Percentiles rank a stretch among this genome's conserved stretches.
These are phyloP conservation scores for Fusarium concolor DNA, from an alignment of 2,329 filamentous ascomycete genomes.

Conservation along the genomic window DNA sequence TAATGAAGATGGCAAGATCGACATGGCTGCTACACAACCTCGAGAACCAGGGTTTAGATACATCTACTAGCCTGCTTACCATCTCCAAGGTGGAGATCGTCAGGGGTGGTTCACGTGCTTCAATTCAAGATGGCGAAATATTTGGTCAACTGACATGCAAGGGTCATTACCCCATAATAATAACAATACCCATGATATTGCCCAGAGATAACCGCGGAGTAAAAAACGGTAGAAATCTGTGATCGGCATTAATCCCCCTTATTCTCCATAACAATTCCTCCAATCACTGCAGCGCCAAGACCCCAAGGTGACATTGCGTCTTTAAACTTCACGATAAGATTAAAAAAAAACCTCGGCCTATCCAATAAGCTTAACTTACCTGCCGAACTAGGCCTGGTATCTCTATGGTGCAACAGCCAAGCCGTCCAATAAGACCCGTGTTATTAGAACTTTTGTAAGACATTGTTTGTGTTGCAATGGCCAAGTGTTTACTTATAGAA, in stretches of 20 bases:
- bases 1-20: conserved; percentile 1
- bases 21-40: not conserved
- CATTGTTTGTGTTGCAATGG: not conserved
- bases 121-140: not conserved
- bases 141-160: not conserved
- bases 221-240: not conserved
- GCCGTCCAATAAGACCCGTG: not conserved
- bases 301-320: conserved; percentile 3
- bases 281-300: conserved; percentile 7
- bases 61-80: conserved; percentile 18
- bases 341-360: conserved; percentile 12
- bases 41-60: conserved; percentile 27
- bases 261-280: not conserved
- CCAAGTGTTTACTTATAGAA: not conserved
- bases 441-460: conserved; percentile 23
- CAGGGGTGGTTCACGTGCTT: not conserved
- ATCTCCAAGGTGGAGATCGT: no score
- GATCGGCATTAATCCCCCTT: not conserved
- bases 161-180: no score
- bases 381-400: conserved; percentile 18
- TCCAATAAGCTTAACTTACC: conserved; percentile 24
- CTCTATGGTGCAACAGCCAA: not conserved
- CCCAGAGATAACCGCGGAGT: not conserved
- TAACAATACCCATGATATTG: no score
- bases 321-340: conserved; percentile 33